Evolutionary conservation across 176 grass and related monocot genomes (phyloP).

Genomic region (Musa troglodytarum): DNA sequence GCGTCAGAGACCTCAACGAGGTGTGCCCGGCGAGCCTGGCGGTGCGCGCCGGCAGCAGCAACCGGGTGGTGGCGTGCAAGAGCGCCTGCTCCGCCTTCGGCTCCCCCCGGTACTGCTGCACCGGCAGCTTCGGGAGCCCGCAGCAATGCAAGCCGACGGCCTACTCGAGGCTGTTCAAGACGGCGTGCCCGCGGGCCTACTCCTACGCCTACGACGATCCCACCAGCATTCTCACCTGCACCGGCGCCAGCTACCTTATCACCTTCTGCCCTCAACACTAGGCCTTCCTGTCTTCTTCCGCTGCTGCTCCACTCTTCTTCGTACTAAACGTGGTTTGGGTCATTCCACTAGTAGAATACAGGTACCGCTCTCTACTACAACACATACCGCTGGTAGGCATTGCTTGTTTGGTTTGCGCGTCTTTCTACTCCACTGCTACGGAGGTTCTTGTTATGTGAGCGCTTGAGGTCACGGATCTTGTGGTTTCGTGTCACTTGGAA

Average conservation of each 20-base stretch:
- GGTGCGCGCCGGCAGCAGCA: conserved; percentile 31
- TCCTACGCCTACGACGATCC: conserved; percentile 93
- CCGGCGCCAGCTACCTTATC: conserved; percentile 75
- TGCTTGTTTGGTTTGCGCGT: too few species aligned
- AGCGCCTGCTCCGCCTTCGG: conserved; percentile 74
- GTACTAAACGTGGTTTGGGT: neutral
- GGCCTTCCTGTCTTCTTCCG: neutral
- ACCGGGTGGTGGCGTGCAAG: conserved; percentile 65
- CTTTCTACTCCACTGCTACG: too few species aligned
- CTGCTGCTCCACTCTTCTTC: neutral
- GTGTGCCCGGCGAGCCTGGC: conserved; percentile 69
- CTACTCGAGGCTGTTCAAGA: conserved; percentile 84
- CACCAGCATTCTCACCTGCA: conserved; percentile 73
- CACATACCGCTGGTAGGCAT: too few species aligned
- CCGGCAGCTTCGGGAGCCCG: conserved; percentile 60
- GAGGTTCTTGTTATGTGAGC: too few species aligned
- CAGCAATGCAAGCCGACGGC: conserved; percentile 83
- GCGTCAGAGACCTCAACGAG: conserved; percentile 86
- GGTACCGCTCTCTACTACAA: too few species aligned
- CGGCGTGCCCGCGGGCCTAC: conserved; percentile 79
- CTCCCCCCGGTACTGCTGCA: conserved; percentile 76
- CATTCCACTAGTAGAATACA: neutral
- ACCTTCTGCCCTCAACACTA: conserved; percentile 77
- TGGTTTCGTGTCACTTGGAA: too few species aligned
- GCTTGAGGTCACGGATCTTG: too few species aligned